Percentiles rank a stretch among this genome's conserved stretches.
These are phyloP conservation scores for Pisolithus thermaeus DNA, from an alignment of 1,284 basidiomycete genomes.

Conservation along the genomic window DNA sequence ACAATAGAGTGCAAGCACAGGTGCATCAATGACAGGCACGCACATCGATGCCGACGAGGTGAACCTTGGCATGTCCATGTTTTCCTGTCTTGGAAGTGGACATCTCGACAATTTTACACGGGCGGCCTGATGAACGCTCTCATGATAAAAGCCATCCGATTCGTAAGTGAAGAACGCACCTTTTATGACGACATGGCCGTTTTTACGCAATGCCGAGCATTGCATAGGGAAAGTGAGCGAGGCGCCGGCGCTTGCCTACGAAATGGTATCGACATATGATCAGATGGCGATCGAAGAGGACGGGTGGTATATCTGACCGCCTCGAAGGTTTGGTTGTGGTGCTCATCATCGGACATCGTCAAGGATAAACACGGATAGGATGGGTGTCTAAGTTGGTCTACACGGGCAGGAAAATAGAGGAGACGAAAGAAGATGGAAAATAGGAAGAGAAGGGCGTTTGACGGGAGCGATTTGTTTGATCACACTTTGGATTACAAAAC, in stretches of 20 bases:
- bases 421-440: constrained; percentile 7
- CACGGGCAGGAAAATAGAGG: constrained; percentile 2
- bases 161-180: constrained; percentile 31
- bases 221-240: constrained; percentile 91
- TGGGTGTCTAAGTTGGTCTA: constrained; percentile 22
- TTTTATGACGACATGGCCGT: constrained; percentile 98
- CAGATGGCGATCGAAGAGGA: constrained; percentile 12
- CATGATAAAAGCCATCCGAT: constrained; percentile 2
- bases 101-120: constrained; percentile 99
- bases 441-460: not conserved
- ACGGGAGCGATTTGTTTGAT: not conserved
- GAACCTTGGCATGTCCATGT: constrained; percentile 99
- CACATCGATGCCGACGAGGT: constrained; percentile 95
- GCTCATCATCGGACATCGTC: constrained; percentile 87
- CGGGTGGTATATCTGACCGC: constrained; percentile 37
- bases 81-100: constrained; percentile 99
- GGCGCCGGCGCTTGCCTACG: constrained; percentile 72
- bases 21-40: constrained; percentile 30
- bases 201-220: constrained; percentile 94
- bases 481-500: not conserved
- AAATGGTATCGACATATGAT: constrained; percentile 16
- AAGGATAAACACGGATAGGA: constrained; percentile 10
- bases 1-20: constrained; percentile 5
- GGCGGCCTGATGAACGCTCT: constrained; percentile 54
- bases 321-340: constrained; percentile 90